Evolutionary conservation across 805 yeast genomes (phyloP), one percentile per base, ranked within the genome.

Genomic region (Wickerhamomyces pijperi): DNA sequence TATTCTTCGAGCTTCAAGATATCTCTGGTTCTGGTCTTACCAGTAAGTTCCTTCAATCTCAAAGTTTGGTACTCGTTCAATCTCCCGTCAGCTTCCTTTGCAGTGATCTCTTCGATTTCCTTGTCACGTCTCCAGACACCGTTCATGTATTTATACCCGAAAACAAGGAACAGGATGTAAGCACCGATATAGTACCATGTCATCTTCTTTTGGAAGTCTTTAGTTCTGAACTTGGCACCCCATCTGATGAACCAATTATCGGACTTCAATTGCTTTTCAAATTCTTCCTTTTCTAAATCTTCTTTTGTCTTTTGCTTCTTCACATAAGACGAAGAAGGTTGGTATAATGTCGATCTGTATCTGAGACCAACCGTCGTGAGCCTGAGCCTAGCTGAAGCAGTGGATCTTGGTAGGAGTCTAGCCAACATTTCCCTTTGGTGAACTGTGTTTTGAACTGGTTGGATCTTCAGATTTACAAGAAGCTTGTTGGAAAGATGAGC

Each of bases 81-180:
- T 5, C 65, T 51, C 3, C 41, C 42, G 17, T 49, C 40, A 19
- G 48, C 52, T 58, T 65, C 50, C 62, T 72, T 56, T 42, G 52
- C 46, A 50, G 60, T 41, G 55, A 72, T 44, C 46, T 51, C 42
- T 56, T 63, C 70, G 42, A 76, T 60, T 50, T 80, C 85, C 42
- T 72, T 64, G 44, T 82, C 90, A 57, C 77, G 77, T 35, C 65
- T 60, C 55, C 72, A 82, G 37, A 81, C 56, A 50, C 80, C 82
- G 48, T 75, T 66, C 76, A 82, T 78, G 54, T 78, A 76, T 51
- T 68, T 69, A 41, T 74, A 67, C 38, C 85, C 83, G 41, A 78
- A 72, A 17, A 71, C 63, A 21, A 76, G 55, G 50, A 79, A 71
- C 9, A 70, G 61, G 2, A 65, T 64, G 53, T 81, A 81, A 3